Conservation (phyloP, 257 asterid genomes). For the Forsythia viridissima region DNA sequence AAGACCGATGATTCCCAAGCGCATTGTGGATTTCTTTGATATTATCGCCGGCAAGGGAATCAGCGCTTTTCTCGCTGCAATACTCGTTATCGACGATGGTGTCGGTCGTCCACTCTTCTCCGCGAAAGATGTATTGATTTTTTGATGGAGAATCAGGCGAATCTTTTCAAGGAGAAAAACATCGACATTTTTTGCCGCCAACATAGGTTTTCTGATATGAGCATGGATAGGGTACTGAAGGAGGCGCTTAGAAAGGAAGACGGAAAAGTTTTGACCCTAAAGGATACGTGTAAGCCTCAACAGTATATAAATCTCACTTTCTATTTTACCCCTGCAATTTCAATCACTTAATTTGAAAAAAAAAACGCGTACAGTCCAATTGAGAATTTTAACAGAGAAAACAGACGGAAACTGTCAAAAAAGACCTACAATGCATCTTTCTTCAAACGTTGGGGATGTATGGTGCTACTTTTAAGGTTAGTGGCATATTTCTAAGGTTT, state of each 20-base stretch:
- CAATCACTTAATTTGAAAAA: too few species aligned
- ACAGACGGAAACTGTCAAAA: too few species aligned
- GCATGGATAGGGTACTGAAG: conserved; percentile 69
- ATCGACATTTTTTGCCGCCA: conserved; percentile 53
- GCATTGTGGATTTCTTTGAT: conserved; percentile 78
- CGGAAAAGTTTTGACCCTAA: conserved; percentile 58
- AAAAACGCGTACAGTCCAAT: too few species aligned
- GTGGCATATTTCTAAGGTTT: too few species aligned
- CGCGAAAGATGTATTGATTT: conserved; percentile 64
- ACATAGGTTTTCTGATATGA: conserved; percentile 49
- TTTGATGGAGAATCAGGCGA: conserved; percentile 42
- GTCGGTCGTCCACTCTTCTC: conserved; percentile 64
- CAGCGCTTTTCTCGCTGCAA: conserved; percentile 77
- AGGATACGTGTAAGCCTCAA: conserved; percentile 80
- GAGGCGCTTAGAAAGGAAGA: conserved; percentile 60
- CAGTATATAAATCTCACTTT: too few species aligned
- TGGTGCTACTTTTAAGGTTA: too few species aligned
- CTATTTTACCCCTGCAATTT: too few species aligned
- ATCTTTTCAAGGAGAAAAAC: conserved; percentile 41
- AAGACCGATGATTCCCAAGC: conserved; percentile 64
- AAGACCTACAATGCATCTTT: too few species aligned
- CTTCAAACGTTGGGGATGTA: too few species aligned
- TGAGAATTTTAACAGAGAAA: too few species aligned
- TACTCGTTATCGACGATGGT: conserved; percentile 75
- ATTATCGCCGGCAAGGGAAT: conserved; percentile 80